Base-by-base conservation (phyloP, 306 rosid species). In the Cicer chorassanicum region DNA sequence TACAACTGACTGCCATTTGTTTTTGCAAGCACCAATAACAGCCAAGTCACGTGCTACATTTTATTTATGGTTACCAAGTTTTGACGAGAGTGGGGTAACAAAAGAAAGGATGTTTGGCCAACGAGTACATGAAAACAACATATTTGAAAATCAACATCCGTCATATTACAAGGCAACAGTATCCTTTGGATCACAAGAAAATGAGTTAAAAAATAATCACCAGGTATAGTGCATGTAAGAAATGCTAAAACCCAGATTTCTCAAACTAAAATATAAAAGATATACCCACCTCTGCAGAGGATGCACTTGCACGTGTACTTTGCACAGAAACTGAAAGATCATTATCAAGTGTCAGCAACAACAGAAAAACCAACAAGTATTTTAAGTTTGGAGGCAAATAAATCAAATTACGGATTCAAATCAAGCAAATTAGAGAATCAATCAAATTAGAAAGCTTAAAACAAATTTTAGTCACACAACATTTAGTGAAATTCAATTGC, bases 251-350 rank as follows among this genome's bases (percentile, higher is more conserved):
- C 42, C 9, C 6, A 36, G 9, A 72, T 60, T 46, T 56, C 36
- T 65, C 6, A 29, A 72, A 61, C 56, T 78, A 54, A 39, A 61
- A 36, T 29, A 8, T 8, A 12, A 46, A 56, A 65, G 12, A 18
- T 40, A 57, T 60, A 48, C 64, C 80, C 74, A 89, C 99, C 98
- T 83, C 94, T 1, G 55, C 54, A 68, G 92, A 84, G 16, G 93
- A 39, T 5, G 77, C 86, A 61, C 80, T 73, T 16, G 85, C 86
- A n/a, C 98, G 93, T 42, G 91, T 80, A 84, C 77, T 82, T 83
- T 82, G 97, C 81, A 76, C 80, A 45, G 96, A 56, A 29, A 67
- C 94, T 90, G 95, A 59, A 83, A 85, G 16, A 68, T 64, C 77
- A 82, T 18, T 29, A 84, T 7, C 9, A 83, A 41, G 54, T 54